Evolutionary conservation across 73 alveolate species (phyloP).

Genomic region (Paramecium tetraurelia): DNA sequence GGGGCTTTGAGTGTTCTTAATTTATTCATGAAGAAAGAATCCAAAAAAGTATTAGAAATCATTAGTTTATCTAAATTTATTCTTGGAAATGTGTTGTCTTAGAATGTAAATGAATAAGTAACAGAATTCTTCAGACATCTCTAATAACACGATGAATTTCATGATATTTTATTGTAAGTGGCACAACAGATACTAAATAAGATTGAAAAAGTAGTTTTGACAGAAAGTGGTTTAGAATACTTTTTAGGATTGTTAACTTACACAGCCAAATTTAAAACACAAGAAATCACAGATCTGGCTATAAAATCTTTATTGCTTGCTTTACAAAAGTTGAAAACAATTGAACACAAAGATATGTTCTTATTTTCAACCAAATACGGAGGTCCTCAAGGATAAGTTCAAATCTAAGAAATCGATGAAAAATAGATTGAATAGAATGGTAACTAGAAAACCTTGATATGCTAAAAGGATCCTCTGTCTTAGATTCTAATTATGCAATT

Average conservation of each 20-base stretch:
- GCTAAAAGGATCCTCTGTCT: slow-evolving; percentile 1
- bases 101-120: not conserved
- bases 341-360: not conserved
- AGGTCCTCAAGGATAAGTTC: not conserved
- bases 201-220: slow-evolving; percentile 7
- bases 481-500: not conserved
- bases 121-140: not conserved
- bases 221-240: slow-evolving; percentile 30
- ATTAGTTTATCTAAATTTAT: not conserved
- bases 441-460: not conserved
- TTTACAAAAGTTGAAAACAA: not conserved
- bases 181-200: slow-evolving; percentile 6
- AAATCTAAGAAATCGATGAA: not conserved
- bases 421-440: not conserved
- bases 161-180: not conserved
- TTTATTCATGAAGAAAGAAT: not conserved
- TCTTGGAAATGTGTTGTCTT: not conserved
- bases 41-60: not conserved
- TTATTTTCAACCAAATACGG: slow-evolving; percentile 22
- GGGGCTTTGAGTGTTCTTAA: not conserved
- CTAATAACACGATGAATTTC: not conserved
- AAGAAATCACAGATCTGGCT: not conserved
- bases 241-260: not conserved
- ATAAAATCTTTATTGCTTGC: not conserved
- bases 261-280: not conserved